These are phyloP conservation scores for Quercus phellos DNA, from an alignment of 331 rosid genomes.

Conservation along the genomic window DNA sequence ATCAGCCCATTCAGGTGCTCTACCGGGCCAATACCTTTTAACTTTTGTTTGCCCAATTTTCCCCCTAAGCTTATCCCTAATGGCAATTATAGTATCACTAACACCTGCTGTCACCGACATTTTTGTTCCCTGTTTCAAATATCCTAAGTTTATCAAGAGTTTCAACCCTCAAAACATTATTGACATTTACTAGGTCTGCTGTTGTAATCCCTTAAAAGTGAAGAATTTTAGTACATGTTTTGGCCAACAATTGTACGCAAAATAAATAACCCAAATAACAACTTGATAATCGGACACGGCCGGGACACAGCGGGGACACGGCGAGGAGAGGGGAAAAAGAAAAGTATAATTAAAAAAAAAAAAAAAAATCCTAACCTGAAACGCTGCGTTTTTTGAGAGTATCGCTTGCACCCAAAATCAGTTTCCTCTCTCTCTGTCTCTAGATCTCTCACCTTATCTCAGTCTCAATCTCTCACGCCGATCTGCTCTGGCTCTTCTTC, in stretches of 20 bases:
- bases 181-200: neutral
- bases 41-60: conserved; percentile 93
- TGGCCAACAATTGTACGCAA: neutral
- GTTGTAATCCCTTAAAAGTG: neutral
- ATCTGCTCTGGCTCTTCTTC: no score
- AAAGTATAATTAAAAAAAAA: no score
- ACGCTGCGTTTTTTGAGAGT: no score
- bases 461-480: no score
- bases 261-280: neutral
- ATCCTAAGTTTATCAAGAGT: neutral
- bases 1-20: conserved; percentile 97
- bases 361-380: neutral
- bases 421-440: no score
- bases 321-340: no score
- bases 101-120: conserved; percentile 98
- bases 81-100: conserved; percentile 78
- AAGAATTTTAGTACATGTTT: neutral
- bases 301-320: no score
- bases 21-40: conserved; percentile 94
- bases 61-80: conserved; percentile 90
- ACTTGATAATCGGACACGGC: no score
- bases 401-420: no score
- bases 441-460: no score
- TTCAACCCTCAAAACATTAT: neutral
- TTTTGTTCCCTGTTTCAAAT: neutral